phyloP scores from a whole-genome alignment of 208 protist genomes.

The Acanthamoeba triangularis region DNA sequence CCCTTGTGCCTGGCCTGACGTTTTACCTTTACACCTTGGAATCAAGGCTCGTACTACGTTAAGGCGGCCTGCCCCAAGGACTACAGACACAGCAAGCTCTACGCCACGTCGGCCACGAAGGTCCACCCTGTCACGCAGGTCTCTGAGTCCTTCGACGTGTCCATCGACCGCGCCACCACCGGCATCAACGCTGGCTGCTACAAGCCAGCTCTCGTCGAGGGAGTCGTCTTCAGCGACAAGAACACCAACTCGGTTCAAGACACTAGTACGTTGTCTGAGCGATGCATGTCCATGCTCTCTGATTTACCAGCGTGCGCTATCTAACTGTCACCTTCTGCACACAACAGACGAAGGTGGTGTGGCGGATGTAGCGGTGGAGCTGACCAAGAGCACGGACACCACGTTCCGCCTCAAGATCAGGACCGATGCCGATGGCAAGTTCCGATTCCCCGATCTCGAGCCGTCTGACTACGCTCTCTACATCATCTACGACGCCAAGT shows the following conservation, averaged over 20 bases:
- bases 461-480: conserved; percentile 12
- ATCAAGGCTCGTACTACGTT: conserved; percentile 11
- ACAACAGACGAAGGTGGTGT: conserved; percentile 23
- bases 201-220: conserved; percentile 29
- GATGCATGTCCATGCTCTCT: not conserved
- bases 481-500: conserved; percentile 34
- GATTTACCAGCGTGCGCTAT: not conserved
- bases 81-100: conserved; percentile 29
- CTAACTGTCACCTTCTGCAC: not conserved
- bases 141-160: conserved; percentile 7
- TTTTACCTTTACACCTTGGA: not conserved
- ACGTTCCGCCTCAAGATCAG: conserved; percentile 53
- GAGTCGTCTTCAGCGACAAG: conserved; percentile 38
- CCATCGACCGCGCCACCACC: conserved; percentile 2
- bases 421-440: conserved; percentile 54
- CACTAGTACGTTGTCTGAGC: not conserved
- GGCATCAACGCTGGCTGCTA: conserved; percentile 59
- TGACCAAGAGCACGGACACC: conserved; percentile 54
- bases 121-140: not conserved
- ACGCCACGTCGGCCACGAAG: conserved; percentile 5
- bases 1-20: not conserved
- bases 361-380: not conserved
- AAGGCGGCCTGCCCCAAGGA: conserved; percentile 42
- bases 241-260: conserved; percentile 45
- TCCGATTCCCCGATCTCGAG: conserved; percentile 51